Base-by-base conservation (phyloP, 2,329 filamentous ascomycete species). In the Geosmithia morbida region DNA sequence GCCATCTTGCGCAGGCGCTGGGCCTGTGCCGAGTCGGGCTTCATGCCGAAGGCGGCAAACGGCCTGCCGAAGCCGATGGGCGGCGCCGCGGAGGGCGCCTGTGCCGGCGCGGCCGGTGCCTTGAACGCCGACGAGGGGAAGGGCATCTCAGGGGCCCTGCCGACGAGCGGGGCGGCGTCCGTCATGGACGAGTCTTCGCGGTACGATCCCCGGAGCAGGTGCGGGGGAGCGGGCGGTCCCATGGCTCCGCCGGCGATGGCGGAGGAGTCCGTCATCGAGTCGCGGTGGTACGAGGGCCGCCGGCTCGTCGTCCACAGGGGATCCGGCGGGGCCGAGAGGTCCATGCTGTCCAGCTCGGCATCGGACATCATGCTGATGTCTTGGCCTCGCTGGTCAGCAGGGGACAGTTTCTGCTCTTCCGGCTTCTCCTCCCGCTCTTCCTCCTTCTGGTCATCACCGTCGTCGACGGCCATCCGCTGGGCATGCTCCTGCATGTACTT, bases 401-500 rank as follows among this genome's bases (percentile, higher is more conserved):
- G 41, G 3, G 10, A 6, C 16, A 17, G 6, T 11, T 30, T 26
- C 17, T 44, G 10, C 42, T 26, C 42, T n/a, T 7, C 11, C 6
- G 33, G 11, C 33, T 37, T 11, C 19, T 44, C 19, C 3, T 22
- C 19, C 16, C 29, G 11, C 3, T 37, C 14, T 16, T 30, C 29
- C 29, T 30, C 29, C 29, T 30, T 30, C 29, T 37, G 33, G 33
- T 37, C 11, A 11, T 30, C 29, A 17, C 54, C 51, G 40, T 50
- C 47, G 17, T 64, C 59, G 41, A 61, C 49, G 29, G 30, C 52
- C 55, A 57, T 55, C 55, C 81, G 70, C 54, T 86, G 78, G 46
- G 81, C 83, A 62, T 90, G 83, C 55, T 81, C 75, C 54, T 86
- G 83, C 83, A 92, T 85, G 55, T 87, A 82, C 56, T 81, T 76